Evolutionary conservation across 352 stramenopile genomes (phyloP).

Genomic region (Globisporangium paroecandrum): DNA sequence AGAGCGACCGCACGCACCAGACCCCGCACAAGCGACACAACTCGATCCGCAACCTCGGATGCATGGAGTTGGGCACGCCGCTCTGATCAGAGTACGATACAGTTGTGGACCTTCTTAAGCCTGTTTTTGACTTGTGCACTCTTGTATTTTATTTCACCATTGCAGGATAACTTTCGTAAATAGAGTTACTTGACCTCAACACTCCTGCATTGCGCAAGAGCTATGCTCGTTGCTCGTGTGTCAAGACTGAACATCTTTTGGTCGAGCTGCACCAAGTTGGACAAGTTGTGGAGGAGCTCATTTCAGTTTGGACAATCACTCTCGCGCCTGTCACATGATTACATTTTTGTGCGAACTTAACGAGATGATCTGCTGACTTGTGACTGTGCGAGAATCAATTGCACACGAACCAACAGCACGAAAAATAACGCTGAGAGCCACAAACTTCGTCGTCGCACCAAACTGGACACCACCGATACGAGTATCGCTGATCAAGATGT

Average conservation of each 20-base stretch:
- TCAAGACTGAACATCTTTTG: too few species aligned
- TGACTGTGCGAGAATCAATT: background rate
- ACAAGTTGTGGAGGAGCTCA: background rate
- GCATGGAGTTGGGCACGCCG: constrained; percentile 14
- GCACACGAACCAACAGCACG: background rate
- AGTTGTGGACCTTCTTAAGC: background rate
- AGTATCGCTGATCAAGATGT: background rate
- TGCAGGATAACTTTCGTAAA: constrained; percentile 1
- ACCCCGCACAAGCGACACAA: background rate
- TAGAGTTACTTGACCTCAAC: background rate
- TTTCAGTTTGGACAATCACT: background rate
- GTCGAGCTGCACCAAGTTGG: background rate
- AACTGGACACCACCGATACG: background rate
- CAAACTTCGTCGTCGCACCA: background rate
- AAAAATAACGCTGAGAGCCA: background rate
- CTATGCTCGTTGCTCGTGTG: too few species aligned
- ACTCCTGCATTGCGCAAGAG: background rate
- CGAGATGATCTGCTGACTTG: background rate
- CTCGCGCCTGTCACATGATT: background rate
- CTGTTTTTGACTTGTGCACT: background rate
- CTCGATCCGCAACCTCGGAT: constrained; percentile 10
- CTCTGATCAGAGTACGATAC: background rate
- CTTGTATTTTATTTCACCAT: background rate
- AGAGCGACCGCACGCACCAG: background rate
- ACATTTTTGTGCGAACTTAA: background rate